Conservation (phyloP, 306 rosid species). For the barrel medic (Medicago truncatula) region MtrunA17r5.0-ANR NC_053042.1:35491001-35491500, state of each 20-base stretch:
- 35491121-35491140: conserved; percentile 97
- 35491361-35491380: too few relatives aligned
- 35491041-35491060: background rate
- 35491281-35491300: background rate
- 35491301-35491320: background rate
- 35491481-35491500: conserved; percentile 33
- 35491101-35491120: conserved; percentile 14
- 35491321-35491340: background rate
- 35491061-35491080: too few relatives aligned
- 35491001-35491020: too few relatives aligned
- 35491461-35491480: background rate
- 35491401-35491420: conserved; percentile 9
- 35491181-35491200: background rate
- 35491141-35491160: conserved; percentile 98
- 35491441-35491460: background rate
- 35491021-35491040: too few relatives aligned
- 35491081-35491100: too few relatives aligned
- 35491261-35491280: background rate
- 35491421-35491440: conserved; percentile 4
- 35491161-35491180: conserved; percentile 35
- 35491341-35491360: too few relatives aligned
- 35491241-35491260: background rate
- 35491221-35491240: background rate
- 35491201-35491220: background rate
- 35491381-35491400: background rate